Evolutionary conservation across 768 basidiomycete genomes (phyloP).

Genomic region (Lepiota subincarnata): DNA sequence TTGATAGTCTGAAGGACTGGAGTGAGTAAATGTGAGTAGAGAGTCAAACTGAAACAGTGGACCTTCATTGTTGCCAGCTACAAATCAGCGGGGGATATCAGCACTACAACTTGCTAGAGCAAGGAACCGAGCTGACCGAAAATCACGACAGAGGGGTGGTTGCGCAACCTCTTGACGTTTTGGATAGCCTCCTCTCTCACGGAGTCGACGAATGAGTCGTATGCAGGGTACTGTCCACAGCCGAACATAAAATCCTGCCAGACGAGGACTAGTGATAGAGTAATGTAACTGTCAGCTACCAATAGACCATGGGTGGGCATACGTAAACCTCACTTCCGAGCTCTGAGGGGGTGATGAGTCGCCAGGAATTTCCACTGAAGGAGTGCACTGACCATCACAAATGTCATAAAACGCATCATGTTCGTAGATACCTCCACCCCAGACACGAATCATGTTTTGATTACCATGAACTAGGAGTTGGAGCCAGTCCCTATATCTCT

Average conservation of each 20-base stretch:
- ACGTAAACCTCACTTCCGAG: constrained; percentile 50
- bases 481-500: constrained; percentile 76
- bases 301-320: neutral
- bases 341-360: constrained; percentile 33
- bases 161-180: constrained; percentile 76
- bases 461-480: constrained; percentile 84
- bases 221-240: constrained; percentile 91
- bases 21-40: neutral
- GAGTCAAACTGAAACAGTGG: neutral
- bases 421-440: constrained; percentile 94
- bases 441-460: constrained; percentile 89
- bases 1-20: constrained; percentile 61
- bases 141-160: constrained; percentile 88
- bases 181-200: constrained; percentile 79
- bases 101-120: neutral
- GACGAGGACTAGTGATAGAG: constrained; percentile 61
- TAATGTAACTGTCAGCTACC: constrained; percentile 6
- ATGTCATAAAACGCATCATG: constrained; percentile 78
- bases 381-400: constrained; percentile 57
- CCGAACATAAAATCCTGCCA: constrained; percentile 99
- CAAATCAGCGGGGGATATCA: neutral
- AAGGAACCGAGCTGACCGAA: constrained; percentile 49
- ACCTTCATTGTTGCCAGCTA: constrained; percentile 84
- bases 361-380: too few species aligned
- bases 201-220: constrained; percentile 71